Evolutionary conservation across 2,329 filamentous ascomycete species (phyloP).

Genomic region (Calonectria pseudoturangicola): DNA sequence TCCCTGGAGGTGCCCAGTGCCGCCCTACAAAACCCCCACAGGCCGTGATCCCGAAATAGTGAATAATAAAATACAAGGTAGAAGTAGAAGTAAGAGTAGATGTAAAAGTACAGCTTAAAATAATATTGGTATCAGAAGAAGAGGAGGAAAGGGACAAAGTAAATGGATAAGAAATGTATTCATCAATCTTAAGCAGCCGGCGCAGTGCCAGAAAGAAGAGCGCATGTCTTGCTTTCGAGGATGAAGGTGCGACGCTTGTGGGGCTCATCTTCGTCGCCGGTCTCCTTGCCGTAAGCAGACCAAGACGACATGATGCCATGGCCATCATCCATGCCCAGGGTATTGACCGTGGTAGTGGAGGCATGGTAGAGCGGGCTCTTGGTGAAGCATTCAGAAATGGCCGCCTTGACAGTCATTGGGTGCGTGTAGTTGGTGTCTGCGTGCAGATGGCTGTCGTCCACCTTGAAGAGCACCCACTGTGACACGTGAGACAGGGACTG

Average conservation of each 20-base stretch:
- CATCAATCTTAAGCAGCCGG: background rate
- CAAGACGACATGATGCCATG: constrained; percentile 7
- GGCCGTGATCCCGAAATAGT: background rate
- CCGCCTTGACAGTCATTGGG: background rate
- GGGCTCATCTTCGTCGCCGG: background rate
- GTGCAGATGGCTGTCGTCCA: background rate
- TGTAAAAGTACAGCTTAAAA: background rate
- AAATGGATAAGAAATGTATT: background rate
- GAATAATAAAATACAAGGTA: background rate
- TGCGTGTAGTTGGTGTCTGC: background rate
- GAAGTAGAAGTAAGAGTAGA: background rate
- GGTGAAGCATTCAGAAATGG: constrained; percentile 1
- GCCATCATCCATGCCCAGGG: background rate
- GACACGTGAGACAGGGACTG: background rate
- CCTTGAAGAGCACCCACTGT: background rate
- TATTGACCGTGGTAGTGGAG: background rate
- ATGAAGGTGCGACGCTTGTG: background rate
- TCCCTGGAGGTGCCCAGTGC: background rate
- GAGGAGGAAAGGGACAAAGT: background rate
- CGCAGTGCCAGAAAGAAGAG: background rate
- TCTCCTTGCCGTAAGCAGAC: background rate
- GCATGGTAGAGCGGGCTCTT: background rate
- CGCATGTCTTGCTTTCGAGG: background rate
- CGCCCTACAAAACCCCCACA: background rate
- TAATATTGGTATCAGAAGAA: background rate